Base-by-base conservation (phyloP, 139 green algal genomes). In the Spirogloea muscicola region DNA sequence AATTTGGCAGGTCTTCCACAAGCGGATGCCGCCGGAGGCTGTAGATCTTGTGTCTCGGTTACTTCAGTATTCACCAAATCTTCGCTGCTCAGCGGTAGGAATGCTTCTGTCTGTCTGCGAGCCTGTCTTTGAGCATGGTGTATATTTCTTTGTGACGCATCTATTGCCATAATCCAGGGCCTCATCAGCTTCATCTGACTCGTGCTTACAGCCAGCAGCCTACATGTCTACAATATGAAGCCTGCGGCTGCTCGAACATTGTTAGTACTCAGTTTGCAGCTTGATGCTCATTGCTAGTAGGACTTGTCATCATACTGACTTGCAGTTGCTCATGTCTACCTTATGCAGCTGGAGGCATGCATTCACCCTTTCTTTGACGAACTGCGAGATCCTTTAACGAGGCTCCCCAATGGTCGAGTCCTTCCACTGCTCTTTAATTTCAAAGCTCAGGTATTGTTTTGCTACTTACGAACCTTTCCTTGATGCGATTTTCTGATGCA, bases 361-460 rank as follows among this genome's bases (percentile, higher is more conserved):
- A 59, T 87, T 3, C 93, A 98, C 85, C 83, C 91, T 7, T 98
- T 96, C 84, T 98, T 98, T 68, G 93, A 98, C 60, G 92, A 97
- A 84, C 81, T 98, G 64, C 82, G 92, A 34, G 87, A 96, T 29
- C 89, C 89, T 1, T 77, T 44, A 49, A 90, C 85, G n/a, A 72
- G 72, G 58, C 86, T 97, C 63, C 91, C 91, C 4, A 94, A 95
- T 64, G 90, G 91, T 39, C 74, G 80, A 3, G 48, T 89, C 10
- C 77, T 97, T 48, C 94, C 94, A 27, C 87, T 88, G 27, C 82
- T 98, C 33, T 95, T 93, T 81, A 93, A 97, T 87, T 98, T 83
- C 40, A 68, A 71, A 41, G 33, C 31, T 10, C 60, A 74, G 48
- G 69, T 77, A 25, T 65, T 10, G 13, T 16, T 38, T 21, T 16